phyloP scores from a whole-genome alignment of 352 stramenopile genomes.

The Phytophthora macrochlamydospora region DNA sequence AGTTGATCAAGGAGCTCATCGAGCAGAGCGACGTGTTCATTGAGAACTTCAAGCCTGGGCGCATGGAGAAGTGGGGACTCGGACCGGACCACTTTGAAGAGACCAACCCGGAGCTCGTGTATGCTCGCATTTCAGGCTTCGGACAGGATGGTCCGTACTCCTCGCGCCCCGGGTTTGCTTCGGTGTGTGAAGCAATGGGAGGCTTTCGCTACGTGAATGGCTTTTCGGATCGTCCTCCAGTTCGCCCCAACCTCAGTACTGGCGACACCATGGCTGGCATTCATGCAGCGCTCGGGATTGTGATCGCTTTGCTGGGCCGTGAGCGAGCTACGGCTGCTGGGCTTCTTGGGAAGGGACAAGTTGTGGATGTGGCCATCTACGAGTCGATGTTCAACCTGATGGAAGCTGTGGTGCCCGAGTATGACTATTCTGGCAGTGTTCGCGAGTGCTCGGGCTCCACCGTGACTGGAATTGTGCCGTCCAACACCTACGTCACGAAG shows the following conservation, averaged over 20 bases:
- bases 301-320: constrained; percentile 79
- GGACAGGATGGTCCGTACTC: constrained; percentile 86
- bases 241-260: constrained; percentile 83
- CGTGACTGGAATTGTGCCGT: constrained; percentile 88
- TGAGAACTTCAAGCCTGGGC: constrained; percentile 88
- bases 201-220: constrained; percentile 89
- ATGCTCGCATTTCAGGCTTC: constrained; percentile 83
- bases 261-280: constrained; percentile 87
- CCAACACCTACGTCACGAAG: constrained; percentile 84
- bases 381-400: constrained; percentile 90
- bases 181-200: constrained; percentile 87
- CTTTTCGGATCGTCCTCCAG: constrained; percentile 77
- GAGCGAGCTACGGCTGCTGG: constrained; percentile 43
- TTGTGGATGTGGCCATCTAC: constrained; percentile 89
- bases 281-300: constrained; percentile 80
- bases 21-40: constrained; percentile 84
- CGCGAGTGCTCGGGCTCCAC: constrained; percentile 87
- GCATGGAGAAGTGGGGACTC: constrained; percentile 89
- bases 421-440: constrained; percentile 78
- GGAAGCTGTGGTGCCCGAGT: constrained; percentile 85
- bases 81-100: constrained; percentile 74
- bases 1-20: constrained; percentile 75
- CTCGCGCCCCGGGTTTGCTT: constrained; percentile 79
- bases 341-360: constrained; percentile 52
- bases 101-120: constrained; percentile 84